Conservation (phyloP, 768 basidiomycete genomes). For the Amanita subjunquillea region DNA sequence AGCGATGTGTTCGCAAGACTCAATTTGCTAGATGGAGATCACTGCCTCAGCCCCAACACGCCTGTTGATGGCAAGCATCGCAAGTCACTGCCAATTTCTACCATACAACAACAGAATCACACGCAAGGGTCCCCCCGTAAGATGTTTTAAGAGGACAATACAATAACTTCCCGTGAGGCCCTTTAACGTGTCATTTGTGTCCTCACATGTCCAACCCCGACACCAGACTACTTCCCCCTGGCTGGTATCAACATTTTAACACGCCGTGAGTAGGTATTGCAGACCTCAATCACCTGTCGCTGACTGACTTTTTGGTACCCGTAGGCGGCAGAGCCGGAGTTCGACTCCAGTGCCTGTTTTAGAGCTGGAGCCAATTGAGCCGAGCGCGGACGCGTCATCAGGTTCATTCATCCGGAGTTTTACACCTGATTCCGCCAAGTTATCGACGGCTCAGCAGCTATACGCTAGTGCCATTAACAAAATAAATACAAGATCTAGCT, state of each 20-base stretch:
- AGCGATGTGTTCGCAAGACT: too few relatives aligned
- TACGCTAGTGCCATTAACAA: constrained; percentile 28
- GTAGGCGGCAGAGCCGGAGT: neutral
- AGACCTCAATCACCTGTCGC: neutral
- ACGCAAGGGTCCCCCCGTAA: neutral
- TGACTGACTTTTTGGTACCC: neutral
- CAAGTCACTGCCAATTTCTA: too few relatives aligned
- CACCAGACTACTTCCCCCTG: constrained; percentile 18
- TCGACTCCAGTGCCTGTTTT: neutral
- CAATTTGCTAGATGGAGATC: too few relatives aligned
- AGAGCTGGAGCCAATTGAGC: neutral
- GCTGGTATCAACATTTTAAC: constrained; percentile 25
- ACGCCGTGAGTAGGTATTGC: constrained; percentile 13
- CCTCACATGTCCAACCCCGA: constrained; percentile 9
- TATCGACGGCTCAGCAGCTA: constrained; percentile 29
- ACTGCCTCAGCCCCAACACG: too few relatives aligned
- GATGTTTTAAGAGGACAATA: neutral
- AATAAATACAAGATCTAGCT: neutral
- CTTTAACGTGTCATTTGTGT: neutral
- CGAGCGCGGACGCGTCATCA: constrained; percentile 7
- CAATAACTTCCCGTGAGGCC: neutral
- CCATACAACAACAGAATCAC: too few relatives aligned
- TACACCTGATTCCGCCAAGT: constrained; percentile 6
- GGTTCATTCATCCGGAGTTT: constrained; percentile 1
- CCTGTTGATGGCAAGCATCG: too few relatives aligned